Percentiles rank a stretch among this genome's conserved stretches.
These are phyloP conservation scores for Penstemon newberryi DNA, from an alignment of 257 asterid species.

Conservation along the genomic window DNA sequence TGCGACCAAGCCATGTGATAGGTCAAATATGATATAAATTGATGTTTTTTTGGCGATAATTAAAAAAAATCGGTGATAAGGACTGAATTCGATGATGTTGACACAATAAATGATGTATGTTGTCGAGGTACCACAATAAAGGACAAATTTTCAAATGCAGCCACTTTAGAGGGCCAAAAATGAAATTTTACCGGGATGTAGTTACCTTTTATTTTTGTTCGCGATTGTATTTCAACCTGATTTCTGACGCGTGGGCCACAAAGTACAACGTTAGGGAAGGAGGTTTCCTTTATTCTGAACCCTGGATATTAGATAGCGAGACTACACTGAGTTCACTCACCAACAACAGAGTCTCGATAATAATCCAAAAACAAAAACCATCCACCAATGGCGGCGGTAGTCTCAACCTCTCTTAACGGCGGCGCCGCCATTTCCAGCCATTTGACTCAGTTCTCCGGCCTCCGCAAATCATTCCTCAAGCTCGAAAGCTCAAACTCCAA, in stretches of 20 bases:
- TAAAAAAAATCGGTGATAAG: too few species aligned
- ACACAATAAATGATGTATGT: too few species aligned
- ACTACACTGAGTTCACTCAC: slow-evolving; percentile 27
- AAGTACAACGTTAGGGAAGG: slow-evolving; percentile 27
- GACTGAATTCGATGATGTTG: too few species aligned
- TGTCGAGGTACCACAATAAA: too few species aligned
- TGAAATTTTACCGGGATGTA: too few species aligned
- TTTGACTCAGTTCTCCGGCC: slow-evolving; percentile 55
- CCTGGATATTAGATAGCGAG: slow-evolving; percentile 24
- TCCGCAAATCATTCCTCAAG: slow-evolving; percentile 62
- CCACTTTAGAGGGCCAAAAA: too few species aligned
- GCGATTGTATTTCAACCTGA: too few species aligned
- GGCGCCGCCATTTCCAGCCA: slow-evolving; percentile 41
- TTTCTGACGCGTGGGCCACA: background rate
- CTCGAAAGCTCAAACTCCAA: slow-evolving; percentile 50
- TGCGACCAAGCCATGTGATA: too few species aligned
- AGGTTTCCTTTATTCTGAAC: slow-evolving; percentile 7
- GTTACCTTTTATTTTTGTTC: too few species aligned
- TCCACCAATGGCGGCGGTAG: slow-evolving; percentile 38
- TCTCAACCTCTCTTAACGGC: slow-evolving; percentile 45
- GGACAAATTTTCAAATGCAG: too few species aligned
- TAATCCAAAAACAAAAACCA: background rate
- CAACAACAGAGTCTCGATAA: background rate
- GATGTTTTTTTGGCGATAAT: too few species aligned
- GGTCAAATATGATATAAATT: too few species aligned